Evolutionary conservation across 768 basidiomycete genomes (phyloP).

Genomic region (Lactarius psammicola): DNA sequence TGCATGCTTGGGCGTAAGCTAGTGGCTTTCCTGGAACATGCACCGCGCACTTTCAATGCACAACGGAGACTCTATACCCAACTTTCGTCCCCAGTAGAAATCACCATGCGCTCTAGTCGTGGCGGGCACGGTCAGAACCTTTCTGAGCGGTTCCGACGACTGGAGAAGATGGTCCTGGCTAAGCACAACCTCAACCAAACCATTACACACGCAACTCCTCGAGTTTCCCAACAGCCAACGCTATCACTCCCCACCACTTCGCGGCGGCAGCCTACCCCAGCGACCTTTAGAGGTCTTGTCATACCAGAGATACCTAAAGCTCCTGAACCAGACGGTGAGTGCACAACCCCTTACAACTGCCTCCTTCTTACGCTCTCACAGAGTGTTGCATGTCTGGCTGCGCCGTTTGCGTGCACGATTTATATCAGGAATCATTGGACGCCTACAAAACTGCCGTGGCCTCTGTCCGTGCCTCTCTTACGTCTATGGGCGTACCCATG

Average conservation of each 20-base stretch:
- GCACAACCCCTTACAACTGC: neutral
- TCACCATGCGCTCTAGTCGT: constrained; percentile 33
- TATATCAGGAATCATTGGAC: constrained; percentile 73
- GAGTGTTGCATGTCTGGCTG: constrained; percentile 97
- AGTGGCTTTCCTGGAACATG: too few species aligned
- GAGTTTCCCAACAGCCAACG: constrained; percentile 22
- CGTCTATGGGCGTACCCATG: constrained; percentile 48
- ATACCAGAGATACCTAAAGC: constrained; percentile 61
- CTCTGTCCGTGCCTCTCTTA: constrained; percentile 51
- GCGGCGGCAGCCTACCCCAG: constrained; percentile 11
- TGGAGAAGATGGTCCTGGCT: constrained; percentile 53
- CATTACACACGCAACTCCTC: constrained; percentile 8
- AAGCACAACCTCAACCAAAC: constrained; percentile 41
- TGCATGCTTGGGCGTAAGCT: neutral
- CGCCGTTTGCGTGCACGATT: constrained; percentile 86
- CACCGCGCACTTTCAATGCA: constrained; percentile 22
- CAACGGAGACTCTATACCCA: constrained; percentile 37
- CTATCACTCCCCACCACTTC: constrained; percentile 13
- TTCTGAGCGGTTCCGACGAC: constrained; percentile 50
- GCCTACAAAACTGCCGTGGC: constrained; percentile 58
- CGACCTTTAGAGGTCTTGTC: constrained; percentile 50
- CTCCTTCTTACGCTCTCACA: constrained; percentile 33
- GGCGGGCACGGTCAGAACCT: constrained; percentile 66
- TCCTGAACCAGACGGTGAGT: constrained; percentile 66
- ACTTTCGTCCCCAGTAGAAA: constrained; percentile 9